A percentile compares a stretch with the other conserved stretches of the same genome.
These are phyloP conservation scores for Phytophthora parvispora DNA, from an alignment of 352 stramenopile genomes.

Conservation along the genomic window DNA sequence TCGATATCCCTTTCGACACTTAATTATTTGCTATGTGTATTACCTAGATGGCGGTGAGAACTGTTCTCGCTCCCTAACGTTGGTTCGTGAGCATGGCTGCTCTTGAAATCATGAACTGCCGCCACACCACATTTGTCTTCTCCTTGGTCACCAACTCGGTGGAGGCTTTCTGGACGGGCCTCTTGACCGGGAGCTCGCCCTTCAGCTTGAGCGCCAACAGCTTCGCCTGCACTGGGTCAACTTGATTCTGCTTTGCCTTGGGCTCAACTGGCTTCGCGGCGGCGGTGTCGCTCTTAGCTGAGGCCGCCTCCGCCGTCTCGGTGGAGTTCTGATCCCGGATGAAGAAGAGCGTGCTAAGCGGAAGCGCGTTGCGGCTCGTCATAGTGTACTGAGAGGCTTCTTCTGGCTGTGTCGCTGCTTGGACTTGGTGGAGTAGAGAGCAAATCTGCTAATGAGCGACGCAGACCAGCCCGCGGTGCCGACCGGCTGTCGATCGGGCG, in stretches of 20 bases:
- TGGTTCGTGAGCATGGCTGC: neutral
- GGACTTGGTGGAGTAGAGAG: neutral
- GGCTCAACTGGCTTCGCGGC: neutral
- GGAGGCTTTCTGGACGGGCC: neutral
- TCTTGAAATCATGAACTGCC: conserved; percentile 1
- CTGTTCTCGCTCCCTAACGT: neutral
- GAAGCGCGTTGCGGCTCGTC: neutral
- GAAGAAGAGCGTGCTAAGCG: conserved; percentile 2
- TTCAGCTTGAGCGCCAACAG: neutral
- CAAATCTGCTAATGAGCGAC: neutral
- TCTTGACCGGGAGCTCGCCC: neutral
- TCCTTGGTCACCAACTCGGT: neutral
- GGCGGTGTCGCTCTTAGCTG: neutral
- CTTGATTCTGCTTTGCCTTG: too few relatives aligned
- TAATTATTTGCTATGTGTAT: neutral
- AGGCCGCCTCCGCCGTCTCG: neutral
- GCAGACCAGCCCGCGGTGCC: neutral
- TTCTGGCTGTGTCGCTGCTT: neutral
- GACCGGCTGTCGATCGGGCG: neutral
- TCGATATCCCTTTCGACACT: neutral
- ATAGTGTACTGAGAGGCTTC: neutral
- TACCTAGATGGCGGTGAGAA: neutral
- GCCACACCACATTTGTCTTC: neutral
- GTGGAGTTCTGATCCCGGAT: neutral
- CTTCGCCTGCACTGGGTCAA: neutral